Percentiles rank a stretch among this genome's conserved stretches.
Conservation (phyloP, 2,329 filamentous ascomycete genomes). For the Sporothrix dimorphospora region DNA sequence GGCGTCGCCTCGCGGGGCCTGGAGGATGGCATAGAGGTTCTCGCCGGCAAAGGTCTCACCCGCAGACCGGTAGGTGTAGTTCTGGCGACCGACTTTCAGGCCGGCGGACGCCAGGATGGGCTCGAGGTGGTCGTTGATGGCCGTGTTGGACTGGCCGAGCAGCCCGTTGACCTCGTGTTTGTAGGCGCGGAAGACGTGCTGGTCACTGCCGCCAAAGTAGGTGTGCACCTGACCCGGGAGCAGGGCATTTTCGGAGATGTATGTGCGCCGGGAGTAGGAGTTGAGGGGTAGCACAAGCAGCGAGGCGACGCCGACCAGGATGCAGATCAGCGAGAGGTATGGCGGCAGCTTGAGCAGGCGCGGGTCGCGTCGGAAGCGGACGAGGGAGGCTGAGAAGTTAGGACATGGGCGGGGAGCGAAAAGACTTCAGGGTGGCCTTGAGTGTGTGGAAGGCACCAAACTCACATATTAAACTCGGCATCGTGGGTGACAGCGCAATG, state of each 20-base stretch:
- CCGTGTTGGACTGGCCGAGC: conserved; percentile 53
- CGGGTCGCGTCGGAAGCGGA: conserved; percentile 77
- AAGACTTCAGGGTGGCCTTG: neutral
- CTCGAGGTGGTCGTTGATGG: conserved; percentile 72
- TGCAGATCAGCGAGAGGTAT: conserved; percentile 82
- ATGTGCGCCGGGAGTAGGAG: conserved; percentile 87
- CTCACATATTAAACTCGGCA: conserved; percentile 61
- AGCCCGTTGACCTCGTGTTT: conserved; percentile 73
- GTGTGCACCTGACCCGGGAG: conserved; percentile 96
- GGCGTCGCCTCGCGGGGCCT: conserved; percentile 91
- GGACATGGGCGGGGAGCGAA: conserved; percentile 17
- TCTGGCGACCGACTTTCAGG: conserved; percentile 84
- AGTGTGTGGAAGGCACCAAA: conserved; percentile 14
- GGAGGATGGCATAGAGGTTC: conserved; percentile 91
- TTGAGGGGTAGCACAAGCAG: conserved; percentile 87
- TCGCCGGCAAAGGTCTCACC: conserved; percentile 76
- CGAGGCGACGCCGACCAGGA: conserved; percentile 85
- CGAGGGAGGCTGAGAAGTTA: conserved; percentile 55
- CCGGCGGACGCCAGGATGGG: conserved; percentile 77
- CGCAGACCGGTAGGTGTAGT: conserved; percentile 81
- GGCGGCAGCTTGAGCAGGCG: conserved; percentile 82
- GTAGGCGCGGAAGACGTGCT: conserved; percentile 91
- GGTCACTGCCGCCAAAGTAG: conserved; percentile 95
- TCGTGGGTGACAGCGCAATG: conserved; percentile 38
- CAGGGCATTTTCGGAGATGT: conserved; percentile 96